A percentile compares a stretch with the other conserved stretches of the same genome.
These are phyloP conservation scores for Thinopyrum elongatum DNA, from an alignment of 176 grass and related monocot species.

Conservation along the genomic window DNA sequence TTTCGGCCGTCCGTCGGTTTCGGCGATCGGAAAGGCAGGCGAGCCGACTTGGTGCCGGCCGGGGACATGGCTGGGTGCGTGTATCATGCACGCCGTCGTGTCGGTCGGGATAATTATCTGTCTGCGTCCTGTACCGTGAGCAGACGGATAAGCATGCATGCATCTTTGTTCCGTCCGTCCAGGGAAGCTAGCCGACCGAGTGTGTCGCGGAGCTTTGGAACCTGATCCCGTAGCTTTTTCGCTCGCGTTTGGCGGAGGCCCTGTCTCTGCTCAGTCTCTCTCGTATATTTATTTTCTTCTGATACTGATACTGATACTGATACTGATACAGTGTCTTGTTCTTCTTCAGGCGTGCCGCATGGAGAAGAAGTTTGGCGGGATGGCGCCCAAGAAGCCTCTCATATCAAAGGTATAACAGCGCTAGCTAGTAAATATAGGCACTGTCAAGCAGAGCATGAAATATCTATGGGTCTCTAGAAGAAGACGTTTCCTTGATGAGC, in stretches of 20 bases:
- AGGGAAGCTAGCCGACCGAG: neutral
- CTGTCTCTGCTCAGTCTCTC: neutral
- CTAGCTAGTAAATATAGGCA: neutral
- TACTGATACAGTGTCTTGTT: neutral
- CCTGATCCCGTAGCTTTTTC: neutral
- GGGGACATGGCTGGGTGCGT: constrained; percentile 5
- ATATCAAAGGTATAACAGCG: constrained; percentile 67
- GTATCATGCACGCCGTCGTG: constrained; percentile 9
- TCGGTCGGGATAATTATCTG: constrained; percentile 5
- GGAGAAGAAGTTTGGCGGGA: constrained; percentile 84
- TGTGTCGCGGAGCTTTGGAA: neutral
- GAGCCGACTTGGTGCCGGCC: neutral
- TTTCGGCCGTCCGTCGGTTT: neutral
- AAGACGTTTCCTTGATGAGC: neutral
- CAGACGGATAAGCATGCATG: constrained; percentile 22
- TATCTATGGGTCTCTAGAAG: neutral
- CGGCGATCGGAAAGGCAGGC: neutral
- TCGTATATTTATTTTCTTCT: neutral
- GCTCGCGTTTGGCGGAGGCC: neutral
- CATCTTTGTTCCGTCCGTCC: neutral
- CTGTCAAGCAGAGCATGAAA: neutral
- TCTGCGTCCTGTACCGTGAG: neutral
- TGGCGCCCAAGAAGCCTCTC: constrained; percentile 86
- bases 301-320: neutral
- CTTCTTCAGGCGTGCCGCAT: constrained; percentile 33